Base-by-base conservation (phyloP, 2,329 filamentous ascomycete species). In the Fusarium falciforme region DNA sequence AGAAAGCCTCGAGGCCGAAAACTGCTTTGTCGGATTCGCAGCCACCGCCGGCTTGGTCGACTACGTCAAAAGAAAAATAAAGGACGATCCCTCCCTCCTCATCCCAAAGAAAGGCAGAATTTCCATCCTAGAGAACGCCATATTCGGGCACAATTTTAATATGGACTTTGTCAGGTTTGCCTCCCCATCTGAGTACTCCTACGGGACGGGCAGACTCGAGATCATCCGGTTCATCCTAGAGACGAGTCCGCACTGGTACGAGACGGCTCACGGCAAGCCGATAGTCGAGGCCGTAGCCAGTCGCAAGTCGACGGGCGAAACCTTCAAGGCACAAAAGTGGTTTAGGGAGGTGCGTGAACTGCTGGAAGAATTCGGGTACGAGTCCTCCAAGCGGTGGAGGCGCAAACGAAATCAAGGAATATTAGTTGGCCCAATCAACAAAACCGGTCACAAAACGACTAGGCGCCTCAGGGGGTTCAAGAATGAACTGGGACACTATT, bases 391-490 rank as follows among this genome's bases (percentile, higher is more conserved):
- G 11, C 4, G 4, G 4, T 44, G 11, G 40, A 14, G 40, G 40
- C 11, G 40, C 6, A 22, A 44, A 6, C 40, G 11, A 14, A 14
- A 14, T 14, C 11, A 22, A 14, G 5, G 11, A 22, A 12, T 7
- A 5, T 10, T 10, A 10, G 38, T 10, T 42, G n/a, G 10, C 10
- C n/a, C 10, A 20, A 10, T 6, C 35, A 36, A 20, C n/a, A 20
- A 20, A 11, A 11, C 3, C n/a, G 14, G n/a, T 22, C 40, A 22
- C 3, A 5, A 7, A 0, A 14, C 2, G 20, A 14, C 0, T 22
- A 0, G 40, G 0, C 20, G 14, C 20, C 6, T 22, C 3, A 5
- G 20, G 6, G 20, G 11, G 40, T 1, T 44, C 20, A 22, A 22
- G 20, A 22, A 22, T 22, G n/a, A 22, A 14, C 3, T 42, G 2